Base-by-base conservation (phyloP, 306 rosid species). In the Lupinus albus region DNA sequence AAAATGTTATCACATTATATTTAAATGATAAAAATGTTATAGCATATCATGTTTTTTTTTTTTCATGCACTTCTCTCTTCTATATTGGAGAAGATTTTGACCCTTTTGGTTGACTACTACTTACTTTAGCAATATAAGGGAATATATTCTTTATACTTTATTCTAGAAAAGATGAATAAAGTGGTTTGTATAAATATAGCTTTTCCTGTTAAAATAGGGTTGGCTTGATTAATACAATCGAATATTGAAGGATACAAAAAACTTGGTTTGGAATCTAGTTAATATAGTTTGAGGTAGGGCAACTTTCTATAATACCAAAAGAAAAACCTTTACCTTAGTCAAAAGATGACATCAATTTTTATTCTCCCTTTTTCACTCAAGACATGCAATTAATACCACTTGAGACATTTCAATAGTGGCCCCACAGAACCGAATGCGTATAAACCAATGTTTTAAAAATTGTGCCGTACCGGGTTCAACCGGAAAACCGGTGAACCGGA, bases 341-440 rank as follows among this genome's bases (percentile, higher is more conserved):
- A n/a, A 46, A 5, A n/a, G 51, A 46, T 14, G 1, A 36, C 30
- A 20, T 38, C 12, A 7, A 36, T 41, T 14, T 59, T 30, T 12
- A 71, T 59, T 18, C 38, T 71, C 59, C 59, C 42, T 6, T 17
- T 35, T 49, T 51, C 9, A 50, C 45, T 61, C 53, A 33, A 13
- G 8, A 16, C 18, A 12, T 14, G 64, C 38, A 18, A 25, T 7
- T 15, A 41, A 4, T 28, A 53, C 65, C 18, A 25, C 4, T 25
- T 25, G 30, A 4, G 30, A 25, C 30, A 25, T 25, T 2, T 11
- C 9, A 64, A 13, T n/a, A 17, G 54, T 42, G 71, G 39, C 25
- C 16, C 47, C 14, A 61, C n/a, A 13, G 53, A 30, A 14, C 21
- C 28, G 52, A 51, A 25, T 25, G 30, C 4, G 4, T 25, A 3